phyloP scores from a whole-genome alignment of 2,329 filamentous ascomycete species.

The Paracoccidioides brasiliensis region DNA sequence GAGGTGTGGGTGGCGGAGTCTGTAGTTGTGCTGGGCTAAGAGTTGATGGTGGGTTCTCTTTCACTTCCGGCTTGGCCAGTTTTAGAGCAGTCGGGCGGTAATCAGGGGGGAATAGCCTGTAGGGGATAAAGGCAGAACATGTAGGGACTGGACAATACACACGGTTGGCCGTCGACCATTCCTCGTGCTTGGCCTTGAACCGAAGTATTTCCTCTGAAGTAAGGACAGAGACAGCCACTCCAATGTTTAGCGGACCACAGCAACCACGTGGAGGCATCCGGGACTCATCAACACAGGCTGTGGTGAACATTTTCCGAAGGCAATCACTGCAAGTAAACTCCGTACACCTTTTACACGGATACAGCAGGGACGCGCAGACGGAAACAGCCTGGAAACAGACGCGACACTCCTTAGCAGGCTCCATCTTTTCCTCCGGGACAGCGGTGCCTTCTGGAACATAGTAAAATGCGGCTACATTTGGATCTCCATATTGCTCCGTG shows the following conservation, averaged over 20 bases:
- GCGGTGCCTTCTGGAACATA: background rate
- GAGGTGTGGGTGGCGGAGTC: constrained; percentile 13
- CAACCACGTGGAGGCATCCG: constrained; percentile 39
- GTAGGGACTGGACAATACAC: constrained; percentile 37
- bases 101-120: constrained; percentile 16
- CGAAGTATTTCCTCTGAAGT: constrained; percentile 21
- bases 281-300: constrained; percentile 26
- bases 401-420: background rate
- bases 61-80: background rate
- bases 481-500: background rate
- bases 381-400: background rate
- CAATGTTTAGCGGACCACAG: constrained; percentile 32
- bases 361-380: background rate
- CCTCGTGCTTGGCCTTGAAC: constrained; percentile 36
- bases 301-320: constrained; percentile 25
- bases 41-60: background rate
- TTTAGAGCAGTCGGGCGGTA: background rate
- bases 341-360: constrained; percentile 1
- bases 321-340: constrained; percentile 3
- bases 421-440: background rate
- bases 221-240: constrained; percentile 25
- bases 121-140: constrained; percentile 38
- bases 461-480: background rate
- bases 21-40: constrained; percentile 3
- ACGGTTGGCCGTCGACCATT: constrained; percentile 34